These are phyloP conservation scores for Hyparrhenia diplandra DNA, from an alignment of 176 grass and related monocot species.

Conservation along the genomic window DNA sequence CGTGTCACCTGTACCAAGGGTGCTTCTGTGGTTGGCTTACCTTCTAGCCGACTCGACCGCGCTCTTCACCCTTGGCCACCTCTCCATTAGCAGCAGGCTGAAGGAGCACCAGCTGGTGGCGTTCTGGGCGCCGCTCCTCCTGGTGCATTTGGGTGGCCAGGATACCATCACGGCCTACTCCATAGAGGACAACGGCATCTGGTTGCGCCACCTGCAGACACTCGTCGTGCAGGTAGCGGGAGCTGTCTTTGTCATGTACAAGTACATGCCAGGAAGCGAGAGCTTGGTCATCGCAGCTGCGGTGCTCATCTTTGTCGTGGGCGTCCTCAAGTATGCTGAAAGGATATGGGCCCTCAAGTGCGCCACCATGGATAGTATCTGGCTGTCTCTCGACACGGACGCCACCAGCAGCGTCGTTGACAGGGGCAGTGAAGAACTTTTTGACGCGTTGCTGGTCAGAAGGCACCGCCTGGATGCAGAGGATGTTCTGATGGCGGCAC, in stretches of 20 bases:
- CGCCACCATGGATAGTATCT: conserved; percentile 17
- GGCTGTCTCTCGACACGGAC: not conserved
- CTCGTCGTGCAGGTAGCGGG: not conserved
- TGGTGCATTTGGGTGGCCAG: not conserved
- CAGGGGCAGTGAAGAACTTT: not conserved
- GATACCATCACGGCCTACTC: not conserved
- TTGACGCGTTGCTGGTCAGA: too few relatives aligned
- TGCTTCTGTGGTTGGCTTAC: not conserved
- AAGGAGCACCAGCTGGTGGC: not conserved
- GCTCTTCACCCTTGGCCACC: not conserved
- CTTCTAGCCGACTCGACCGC: not conserved
- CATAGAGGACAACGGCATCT: not conserved
- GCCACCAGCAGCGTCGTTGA: not conserved
- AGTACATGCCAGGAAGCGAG: not conserved
- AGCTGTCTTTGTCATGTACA: not conserved
- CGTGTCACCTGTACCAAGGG: not conserved
- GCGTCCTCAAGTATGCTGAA: not conserved
- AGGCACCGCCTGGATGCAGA: too few relatives aligned
- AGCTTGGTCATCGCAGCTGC: not conserved
- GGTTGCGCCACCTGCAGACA: not conserved
- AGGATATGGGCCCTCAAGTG: not conserved
- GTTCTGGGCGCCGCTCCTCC: not conserved
- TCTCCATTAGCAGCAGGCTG: not conserved
- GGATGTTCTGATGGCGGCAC: too few relatives aligned
- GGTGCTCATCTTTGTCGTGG: not conserved